Conservation (phyloP, 768 basidiomycete genomes). For the Neoboletus magnificus region DNA sequence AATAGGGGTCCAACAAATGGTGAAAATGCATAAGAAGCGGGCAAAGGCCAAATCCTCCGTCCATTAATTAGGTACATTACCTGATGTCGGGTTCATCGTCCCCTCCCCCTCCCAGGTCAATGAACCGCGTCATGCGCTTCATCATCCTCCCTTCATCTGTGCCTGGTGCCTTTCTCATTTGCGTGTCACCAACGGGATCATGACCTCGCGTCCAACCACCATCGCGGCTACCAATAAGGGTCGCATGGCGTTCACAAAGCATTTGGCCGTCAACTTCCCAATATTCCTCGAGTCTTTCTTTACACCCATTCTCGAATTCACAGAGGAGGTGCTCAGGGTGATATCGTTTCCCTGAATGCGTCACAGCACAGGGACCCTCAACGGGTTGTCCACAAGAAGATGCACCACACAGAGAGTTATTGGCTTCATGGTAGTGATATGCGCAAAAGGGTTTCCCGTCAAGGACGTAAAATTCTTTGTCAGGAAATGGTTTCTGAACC, state of each 20-base stretch:
- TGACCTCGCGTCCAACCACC: slow-evolving; percentile 18
- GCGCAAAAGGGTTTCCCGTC: slow-evolving; percentile 89
- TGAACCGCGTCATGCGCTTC: slow-evolving; percentile 79
- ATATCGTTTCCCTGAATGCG: slow-evolving; percentile 74
- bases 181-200: slow-evolving; percentile 8
- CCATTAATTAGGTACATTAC: slow-evolving; percentile 24
- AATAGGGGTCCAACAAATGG: slow-evolving; percentile 16
- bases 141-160: slow-evolving; percentile 51
- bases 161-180: slow-evolving; percentile 8
- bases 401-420: slow-evolving; percentile 83
- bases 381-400: slow-evolving; percentile 81
- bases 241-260: slow-evolving; percentile 82
- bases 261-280: slow-evolving; percentile 86
- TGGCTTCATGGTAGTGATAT: slow-evolving; percentile 91
- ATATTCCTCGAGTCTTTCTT: slow-evolving; percentile 69
- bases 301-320: slow-evolving; percentile 58
- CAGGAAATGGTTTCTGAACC: slow-evolving; percentile 79
- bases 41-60: slow-evolving; percentile 12
- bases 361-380: slow-evolving; percentile 90
- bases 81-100: slow-evolving; percentile 31
- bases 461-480: slow-evolving; percentile 87
- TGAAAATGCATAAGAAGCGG: slow-evolving; percentile 12
- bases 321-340: slow-evolving; percentile 89
- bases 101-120: slow-evolving; percentile 52
- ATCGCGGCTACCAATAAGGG: slow-evolving; percentile 24